A percentile compares a stretch with the other conserved stretches of the same genome.
Conservation (phyloP, 495 filamentous ascomycete genomes). For the Aspergillus conjunctus region DNA sequence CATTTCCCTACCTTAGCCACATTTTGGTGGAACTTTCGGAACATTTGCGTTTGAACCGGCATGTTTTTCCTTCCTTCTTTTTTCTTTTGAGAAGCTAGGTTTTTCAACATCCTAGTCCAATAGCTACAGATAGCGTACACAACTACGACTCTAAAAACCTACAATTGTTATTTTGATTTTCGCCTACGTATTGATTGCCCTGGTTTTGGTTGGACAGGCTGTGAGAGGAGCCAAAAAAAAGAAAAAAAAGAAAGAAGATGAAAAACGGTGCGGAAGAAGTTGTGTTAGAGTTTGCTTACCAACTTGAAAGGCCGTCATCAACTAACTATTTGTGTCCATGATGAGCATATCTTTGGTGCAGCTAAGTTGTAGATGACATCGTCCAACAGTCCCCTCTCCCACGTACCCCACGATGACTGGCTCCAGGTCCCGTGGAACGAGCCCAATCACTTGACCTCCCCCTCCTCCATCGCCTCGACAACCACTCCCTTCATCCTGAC, state of each 20-base stretch:
- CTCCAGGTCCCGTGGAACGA: slow-evolving; percentile 19
- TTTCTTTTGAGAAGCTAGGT: slow-evolving; percentile 11
- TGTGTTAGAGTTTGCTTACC: neutral
- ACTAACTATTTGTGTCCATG: too few species aligned
- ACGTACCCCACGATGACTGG: slow-evolving; percentile 19
- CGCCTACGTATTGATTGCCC: slow-evolving; percentile 7
- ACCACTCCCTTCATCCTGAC: neutral
- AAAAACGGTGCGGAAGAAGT: neutral
- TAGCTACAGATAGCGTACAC: slow-evolving; percentile 4
- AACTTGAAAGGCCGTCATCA: neutral
- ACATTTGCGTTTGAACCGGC: slow-evolving; percentile 6
- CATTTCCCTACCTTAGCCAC: slow-evolving; percentile 1
- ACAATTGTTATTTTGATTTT: slow-evolving; percentile 9
- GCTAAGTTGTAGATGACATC: neutral
- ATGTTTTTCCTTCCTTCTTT: slow-evolving; percentile 1
- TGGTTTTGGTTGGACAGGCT: slow-evolving; percentile 12
- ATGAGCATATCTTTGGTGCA: neutral
- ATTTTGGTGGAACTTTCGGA: neutral
- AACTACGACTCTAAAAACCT: slow-evolving; percentile 8
- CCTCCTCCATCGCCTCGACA: slow-evolving; percentile 17
- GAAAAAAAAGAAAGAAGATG: neutral
- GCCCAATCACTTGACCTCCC: slow-evolving; percentile 27
- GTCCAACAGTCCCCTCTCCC: neutral
- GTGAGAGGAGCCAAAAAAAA: neutral
- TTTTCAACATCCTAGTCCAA: slow-evolving; percentile 21